Base-by-base conservation (phyloP, 2,329 filamentous ascomycete species). In the Aspergillus tanneri region DNA sequence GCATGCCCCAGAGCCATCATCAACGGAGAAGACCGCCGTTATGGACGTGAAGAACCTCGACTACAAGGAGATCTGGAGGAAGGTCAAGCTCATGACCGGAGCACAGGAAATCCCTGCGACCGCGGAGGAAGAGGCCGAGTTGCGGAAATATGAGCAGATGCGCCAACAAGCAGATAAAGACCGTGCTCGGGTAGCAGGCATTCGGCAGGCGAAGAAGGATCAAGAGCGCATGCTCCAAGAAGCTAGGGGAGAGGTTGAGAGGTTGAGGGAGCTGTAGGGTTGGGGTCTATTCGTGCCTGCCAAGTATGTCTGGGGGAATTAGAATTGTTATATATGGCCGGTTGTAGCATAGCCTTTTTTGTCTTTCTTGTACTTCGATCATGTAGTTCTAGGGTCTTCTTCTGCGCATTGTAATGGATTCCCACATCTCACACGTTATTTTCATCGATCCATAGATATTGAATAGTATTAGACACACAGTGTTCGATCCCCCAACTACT, bases 171-270 rank as follows among this genome's bases (percentile, higher is more conserved):
- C 69, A 32, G 65, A 68, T n/a, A 55, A 63, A 44, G 73, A 76
- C 58, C 62, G 69, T 24, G 50, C 62, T 51, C 63, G 68, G 18
- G 66, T 74, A 39, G 60, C 60, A 14, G 60, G 45, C 34, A 70
- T 71, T 45, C 65, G 71, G 9, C 71, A 75, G 56, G 66, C 65
- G 25, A 72, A 71, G 61, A 70, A 70, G 61, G 72, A 74, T 49
- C 69, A 75, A 57, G 69, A 73, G 60, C 64, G 65, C 27, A 70
- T 75, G 61, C 55, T 76, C 54, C 63, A 69, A 53, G 70, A 70
- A 50, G 72, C 73, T 19, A 66, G 68, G 50, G 71, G 70, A 50
- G 72, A 73, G 51, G 66, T 72, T 19, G 71, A 72, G 54, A 72
- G 66, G 58, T 55, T 72, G 57, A 67, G 64, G 54, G 57, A 64